A percentile compares a stretch with the other conserved stretches of the same genome.
These are phyloP conservation scores for Ustilago vetiveriae DNA, from an alignment of 1,284 basidiomycete species.

Conservation along the genomic window DNA sequence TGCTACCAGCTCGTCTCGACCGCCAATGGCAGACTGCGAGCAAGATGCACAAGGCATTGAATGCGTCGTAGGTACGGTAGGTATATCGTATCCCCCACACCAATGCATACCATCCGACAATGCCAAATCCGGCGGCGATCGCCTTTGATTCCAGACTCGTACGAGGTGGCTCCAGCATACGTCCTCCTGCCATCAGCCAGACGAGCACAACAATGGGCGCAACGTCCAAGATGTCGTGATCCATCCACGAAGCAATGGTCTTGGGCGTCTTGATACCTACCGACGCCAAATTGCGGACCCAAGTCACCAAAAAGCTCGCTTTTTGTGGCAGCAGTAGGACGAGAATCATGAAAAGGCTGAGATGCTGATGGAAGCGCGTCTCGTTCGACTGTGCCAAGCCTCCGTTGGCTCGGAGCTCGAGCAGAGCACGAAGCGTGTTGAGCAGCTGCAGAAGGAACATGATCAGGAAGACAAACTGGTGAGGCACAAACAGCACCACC, in stretches of 20 bases:
- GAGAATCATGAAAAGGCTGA: conserved; percentile 76
- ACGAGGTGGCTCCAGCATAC: conserved; percentile 34
- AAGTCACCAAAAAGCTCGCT: conserved; percentile 83
- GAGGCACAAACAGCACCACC: conserved; percentile 81
- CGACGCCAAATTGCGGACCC: conserved; percentile 78
- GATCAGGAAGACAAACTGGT: conserved; percentile 87
- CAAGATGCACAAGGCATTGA: conserved; percentile 27
- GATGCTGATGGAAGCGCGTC: conserved; percentile 70
- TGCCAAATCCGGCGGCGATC: conserved; percentile 24
- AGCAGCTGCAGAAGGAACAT: conserved; percentile 79
- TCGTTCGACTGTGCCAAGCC: conserved; percentile 33
- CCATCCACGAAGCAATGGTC: conserved; percentile 64
- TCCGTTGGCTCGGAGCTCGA: conserved; percentile 14
- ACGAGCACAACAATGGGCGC: conserved; percentile 75
- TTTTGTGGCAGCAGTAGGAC: conserved; percentile 84
- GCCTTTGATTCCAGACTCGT: conserved; percentile 15
- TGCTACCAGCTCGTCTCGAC: conserved; percentile 13
- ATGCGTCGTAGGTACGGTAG: conserved; percentile 42
- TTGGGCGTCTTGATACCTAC: conserved; percentile 65
- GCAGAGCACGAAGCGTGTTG: conserved; percentile 59
- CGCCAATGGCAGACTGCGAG: conserved; percentile 35
- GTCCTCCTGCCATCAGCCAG: conserved; percentile 47
- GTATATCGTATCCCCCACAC: conserved; percentile 51
- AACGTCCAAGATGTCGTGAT: conserved; percentile 78
- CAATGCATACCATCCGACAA: conserved; percentile 31